Evolutionary conservation across 164 flowering plant species (phyloP), one percentile per base, ranked within the genome.

Genomic region (Vitis amurensis): DNA sequence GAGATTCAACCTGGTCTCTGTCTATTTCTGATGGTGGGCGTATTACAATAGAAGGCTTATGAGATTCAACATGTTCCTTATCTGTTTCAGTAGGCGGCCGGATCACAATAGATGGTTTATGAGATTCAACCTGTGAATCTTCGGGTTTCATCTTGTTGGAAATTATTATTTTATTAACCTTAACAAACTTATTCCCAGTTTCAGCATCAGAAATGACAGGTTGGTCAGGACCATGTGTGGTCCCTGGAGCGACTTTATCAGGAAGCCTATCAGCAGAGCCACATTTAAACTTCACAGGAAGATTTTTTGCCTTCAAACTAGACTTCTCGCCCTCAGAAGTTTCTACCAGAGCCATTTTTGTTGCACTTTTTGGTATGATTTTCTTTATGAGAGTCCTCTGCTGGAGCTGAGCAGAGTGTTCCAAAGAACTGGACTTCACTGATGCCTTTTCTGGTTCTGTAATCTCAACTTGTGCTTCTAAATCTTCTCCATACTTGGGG

Each of bases 401-500:
- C 58, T 71, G 87, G 56, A 78, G 70, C 37, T 71, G 87, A 64
- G 71, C 71, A 16, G 85, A 72, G 10, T 77, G 76, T 63, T 92
- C 97, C 17, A 74, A 19, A 50, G 76, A 57, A 76, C 52, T 82
- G 37, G 81, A 66, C 63, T 84, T 90, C 47, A 72, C 84, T 13
- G 80, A 71, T 52, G 74, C 68, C 50, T 74, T 89, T 11, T 92
- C 93, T 47, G 57, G 61, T 56, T 85, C 90, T n/a, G 70, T 66
- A 67, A 65, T 66, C 50, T 94, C 93, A 16, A 69, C 73, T 55
- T 78, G 88, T 47, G 79, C 16, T 60, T 93, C 97, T 29, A 69
- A 67, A 66, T 91, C 96, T 79, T 91, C 94, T 72, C 96, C 80
- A 78, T 91, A 92, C 83, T 75, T 89, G 57, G 99, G 99, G 82